These are phyloP conservation scores for Aspergillaceae sp. DNA, from an alignment of 2,329 filamentous ascomycete species.

Conservation along the genomic window DNA sequence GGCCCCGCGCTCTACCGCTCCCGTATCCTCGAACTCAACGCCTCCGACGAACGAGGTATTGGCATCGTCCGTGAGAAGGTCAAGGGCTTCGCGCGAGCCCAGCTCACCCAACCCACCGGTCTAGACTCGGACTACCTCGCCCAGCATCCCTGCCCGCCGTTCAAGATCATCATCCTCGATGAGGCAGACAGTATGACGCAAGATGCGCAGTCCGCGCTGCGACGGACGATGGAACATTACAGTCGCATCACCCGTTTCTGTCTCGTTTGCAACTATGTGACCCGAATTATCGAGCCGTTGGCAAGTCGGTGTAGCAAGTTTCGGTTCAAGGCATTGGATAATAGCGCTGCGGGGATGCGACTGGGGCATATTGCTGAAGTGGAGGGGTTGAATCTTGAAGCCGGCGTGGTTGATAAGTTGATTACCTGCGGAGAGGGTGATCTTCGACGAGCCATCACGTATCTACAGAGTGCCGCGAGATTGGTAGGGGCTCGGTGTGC, in stretches of 20 bases:
- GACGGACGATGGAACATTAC: conserved; percentile 97
- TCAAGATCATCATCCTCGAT: conserved; percentile 98
- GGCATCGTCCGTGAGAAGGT: conserved; percentile 95
- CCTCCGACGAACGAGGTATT: conserved; percentile 96
- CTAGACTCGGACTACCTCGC: conserved; percentile 54
- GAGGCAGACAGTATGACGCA: conserved; percentile 99
- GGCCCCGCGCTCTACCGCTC: conserved; percentile 87
- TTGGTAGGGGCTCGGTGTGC: conserved; percentile 59
- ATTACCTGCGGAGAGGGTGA: conserved; percentile 89
- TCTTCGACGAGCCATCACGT: conserved; percentile 91
- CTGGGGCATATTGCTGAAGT: conserved; percentile 72
- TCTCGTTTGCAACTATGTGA: conserved; percentile 97
- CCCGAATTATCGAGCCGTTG: conserved; percentile 91
- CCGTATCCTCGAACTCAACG: conserved; percentile 97
- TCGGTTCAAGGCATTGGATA: conserved; percentile 90
- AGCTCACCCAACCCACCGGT: conserved; percentile 71
- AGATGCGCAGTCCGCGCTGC: conserved; percentile 85
- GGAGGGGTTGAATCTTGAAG: conserved; percentile 67
- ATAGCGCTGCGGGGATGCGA: conserved; percentile 69
- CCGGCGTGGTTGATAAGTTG: conserved; percentile 72
- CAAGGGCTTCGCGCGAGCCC: conserved; percentile 94
- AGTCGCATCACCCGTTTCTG: conserved; percentile 94
- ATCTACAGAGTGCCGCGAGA: conserved; percentile 84
- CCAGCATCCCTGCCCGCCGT: conserved; percentile 86
- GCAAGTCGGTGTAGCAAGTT: conserved; percentile 94